Evolutionary conservation across 371 early-diverging fungal species (phyloP).

Genomic region (Umbelopsis sp.): DNA sequence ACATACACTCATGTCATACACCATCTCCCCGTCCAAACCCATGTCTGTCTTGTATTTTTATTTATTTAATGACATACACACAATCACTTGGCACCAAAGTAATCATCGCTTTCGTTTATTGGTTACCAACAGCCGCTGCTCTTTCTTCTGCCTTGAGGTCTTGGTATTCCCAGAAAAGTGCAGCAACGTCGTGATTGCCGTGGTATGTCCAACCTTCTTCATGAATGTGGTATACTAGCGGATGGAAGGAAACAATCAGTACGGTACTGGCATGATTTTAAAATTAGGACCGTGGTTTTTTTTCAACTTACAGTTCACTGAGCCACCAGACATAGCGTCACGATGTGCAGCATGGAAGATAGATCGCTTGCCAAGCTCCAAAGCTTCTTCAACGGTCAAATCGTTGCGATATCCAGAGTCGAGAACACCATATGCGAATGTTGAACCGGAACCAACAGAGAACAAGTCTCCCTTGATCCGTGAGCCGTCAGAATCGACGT

Average conservation of each 20-base stretch:
- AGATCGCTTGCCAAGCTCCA: constrained; percentile 94
- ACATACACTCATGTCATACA: too few relatives aligned
- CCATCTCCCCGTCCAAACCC: too few relatives aligned
- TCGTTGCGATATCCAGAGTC: constrained; percentile 93
- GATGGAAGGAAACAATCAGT: too few relatives aligned
- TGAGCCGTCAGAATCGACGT: constrained; percentile 98
- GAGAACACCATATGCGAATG: constrained; percentile 98
- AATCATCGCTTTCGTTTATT: too few relatives aligned
- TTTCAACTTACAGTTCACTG: constrained; percentile 87
- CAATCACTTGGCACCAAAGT: too few relatives aligned
- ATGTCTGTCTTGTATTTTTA: not conserved
- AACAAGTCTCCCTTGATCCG: constrained; percentile 94
- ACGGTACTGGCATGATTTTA: too few relatives aligned
- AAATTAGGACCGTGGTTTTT: too few relatives aligned
- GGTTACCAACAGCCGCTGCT: not conserved
- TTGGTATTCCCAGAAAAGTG: constrained; percentile 82
- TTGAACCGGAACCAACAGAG: constrained; percentile 98
- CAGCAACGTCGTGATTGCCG: constrained; percentile 85
- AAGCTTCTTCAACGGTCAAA: constrained; percentile 91
- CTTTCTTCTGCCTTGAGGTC: constrained; percentile 48
- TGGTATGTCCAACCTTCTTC: constrained; percentile 92
- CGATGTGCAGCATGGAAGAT: constrained; percentile 99
- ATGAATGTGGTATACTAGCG: constrained; percentile 90
- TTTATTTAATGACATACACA: constrained; percentile 5
- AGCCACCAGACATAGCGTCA: constrained; percentile 99